Evolutionary conservation across 139 green algal genomes (phyloP), one percentile per base, ranked within the genome.

Genomic region (Pseudopediastrum boryanum): DNA sequence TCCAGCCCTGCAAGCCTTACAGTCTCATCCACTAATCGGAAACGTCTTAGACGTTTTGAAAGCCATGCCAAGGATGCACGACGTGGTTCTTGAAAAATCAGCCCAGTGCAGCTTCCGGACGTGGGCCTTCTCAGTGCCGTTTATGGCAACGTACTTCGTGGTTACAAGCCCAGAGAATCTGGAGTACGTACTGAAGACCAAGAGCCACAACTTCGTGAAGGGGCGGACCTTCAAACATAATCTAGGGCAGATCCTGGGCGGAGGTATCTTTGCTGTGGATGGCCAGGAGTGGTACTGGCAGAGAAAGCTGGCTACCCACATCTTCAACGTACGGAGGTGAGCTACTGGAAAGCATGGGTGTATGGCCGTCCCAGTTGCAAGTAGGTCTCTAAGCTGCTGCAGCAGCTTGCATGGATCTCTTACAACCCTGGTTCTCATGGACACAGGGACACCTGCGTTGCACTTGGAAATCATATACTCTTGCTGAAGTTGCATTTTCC

Each of bases 221-320:
- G 76, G 76, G 2, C 2, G 46, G 6, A 29, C 7, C 10, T 76
- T 82, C 46, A 13, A 51, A 19, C 33, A 65, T 10, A 68, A 61
- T 19, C 50, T 82, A 41, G 76, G 76, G 25, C 56, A n/a, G 5
- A 23, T 82, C 2, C 64, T 82, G 38, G 76, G 76, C 21, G 51
- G 69, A 39, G 76, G 76, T 51, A 82, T 82, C 38, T 82, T 82
- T 29, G 66, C 48, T 0, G 29, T 23, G 50, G 76, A 82, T 27
- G 76, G 76, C 9, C 31, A 65, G 1, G 31, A 48, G 44, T 82
- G 76, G 76, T 31, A 50, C 7, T 82, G 76, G 76, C 76, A 82
- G 52, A 50, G 76, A 50, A 82, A 82, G 65, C 50, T 82, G 46
- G 76, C 76, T 19, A 59, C 65, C n/a, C 54, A 75, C 76, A 69